phyloP scores from a whole-genome alignment of 1,139 yeast species.

The Pneumocystis wakefieldiae region DNA sequence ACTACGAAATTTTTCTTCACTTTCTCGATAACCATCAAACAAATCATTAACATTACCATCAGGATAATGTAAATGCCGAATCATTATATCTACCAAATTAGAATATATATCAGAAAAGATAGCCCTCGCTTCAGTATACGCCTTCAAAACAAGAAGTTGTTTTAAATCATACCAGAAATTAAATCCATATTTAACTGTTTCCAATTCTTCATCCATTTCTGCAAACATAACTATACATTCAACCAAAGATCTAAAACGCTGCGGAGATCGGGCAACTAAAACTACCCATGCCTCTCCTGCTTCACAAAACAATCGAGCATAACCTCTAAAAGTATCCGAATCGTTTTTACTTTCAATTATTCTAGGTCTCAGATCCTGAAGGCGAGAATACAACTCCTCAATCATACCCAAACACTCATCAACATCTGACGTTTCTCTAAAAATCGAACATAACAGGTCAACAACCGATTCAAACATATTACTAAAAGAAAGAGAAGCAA shows the following conservation, averaged over 20 bases:
- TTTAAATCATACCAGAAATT: constrained; percentile 81
- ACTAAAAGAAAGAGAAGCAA: constrained; percentile 48
- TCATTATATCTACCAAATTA: constrained; percentile 50
- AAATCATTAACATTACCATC: constrained; percentile 23
- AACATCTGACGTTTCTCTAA: constrained; percentile 69
- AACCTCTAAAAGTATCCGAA: constrained; percentile 53
- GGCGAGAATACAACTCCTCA: constrained; percentile 50
- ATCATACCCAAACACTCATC: constrained; percentile 37
- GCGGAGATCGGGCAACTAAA: constrained; percentile 59
- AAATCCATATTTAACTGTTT: constrained; percentile 78
- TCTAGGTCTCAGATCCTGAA: constrained; percentile 44
- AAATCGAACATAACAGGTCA: constrained; percentile 67
- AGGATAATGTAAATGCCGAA: constrained; percentile 67
- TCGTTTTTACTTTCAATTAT: constrained; percentile 41
- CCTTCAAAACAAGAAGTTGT: constrained; percentile 50
- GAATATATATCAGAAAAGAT: constrained; percentile 47
- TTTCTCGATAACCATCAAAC: constrained; percentile 54
- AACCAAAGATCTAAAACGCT: constrained; percentile 59
- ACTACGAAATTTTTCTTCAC: constrained; percentile 82
- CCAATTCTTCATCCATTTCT: constrained; percentile 65
- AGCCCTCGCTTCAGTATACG: constrained; percentile 45
- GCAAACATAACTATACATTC: constrained; percentile 37
- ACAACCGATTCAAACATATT: constrained; percentile 65
- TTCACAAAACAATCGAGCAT: constrained; percentile 69
- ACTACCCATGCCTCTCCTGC: constrained; percentile 97